A percentile compares a stretch with the other conserved stretches of the same genome.
Conservation (phyloP, 2,329 filamentous ascomycete genomes). For the Pseudogymnoascus sp. region DNA sequence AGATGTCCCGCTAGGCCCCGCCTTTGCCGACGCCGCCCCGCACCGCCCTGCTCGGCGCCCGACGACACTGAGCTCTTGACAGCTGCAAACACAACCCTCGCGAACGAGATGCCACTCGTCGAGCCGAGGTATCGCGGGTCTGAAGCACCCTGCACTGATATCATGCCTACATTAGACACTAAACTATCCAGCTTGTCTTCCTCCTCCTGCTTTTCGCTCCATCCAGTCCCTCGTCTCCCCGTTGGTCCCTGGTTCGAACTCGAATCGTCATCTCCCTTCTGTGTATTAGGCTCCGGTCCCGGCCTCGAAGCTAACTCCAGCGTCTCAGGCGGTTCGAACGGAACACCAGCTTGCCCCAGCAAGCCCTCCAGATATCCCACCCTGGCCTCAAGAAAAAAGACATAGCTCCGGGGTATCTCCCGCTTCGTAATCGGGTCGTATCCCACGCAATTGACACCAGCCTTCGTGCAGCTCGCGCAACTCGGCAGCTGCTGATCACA, state of each 20-base stretch:
- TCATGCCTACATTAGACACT: constrained; percentile 65
- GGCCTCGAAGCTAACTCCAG: constrained; percentile 56
- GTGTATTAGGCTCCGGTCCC: constrained; percentile 24
- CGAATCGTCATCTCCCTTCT: not conserved
- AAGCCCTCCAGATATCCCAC: constrained; percentile 76
- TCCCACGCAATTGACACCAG: constrained; percentile 83
- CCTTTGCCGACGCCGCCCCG: constrained; percentile 30
- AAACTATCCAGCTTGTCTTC: constrained; percentile 58
- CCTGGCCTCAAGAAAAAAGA: constrained; percentile 87
- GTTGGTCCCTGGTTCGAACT: constrained; percentile 12
- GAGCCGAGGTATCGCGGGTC: constrained; percentile 79
- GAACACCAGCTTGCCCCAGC: constrained; percentile 60
- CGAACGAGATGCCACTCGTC: constrained; percentile 88
- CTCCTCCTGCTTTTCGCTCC: constrained; percentile 45
- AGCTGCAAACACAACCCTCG: constrained; percentile 86
- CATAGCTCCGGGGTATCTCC: constrained; percentile 85
- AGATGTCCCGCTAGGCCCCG: constrained; percentile 55
- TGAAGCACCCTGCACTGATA: constrained; percentile 69
- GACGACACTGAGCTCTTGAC: constrained; percentile 70
- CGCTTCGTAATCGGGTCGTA: constrained; percentile 96
- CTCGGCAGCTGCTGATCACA: constrained; percentile 91
- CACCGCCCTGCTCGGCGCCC: constrained; percentile 56
- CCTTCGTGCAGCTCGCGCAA: constrained; percentile 89
- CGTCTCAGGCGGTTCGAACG: constrained; percentile 63
- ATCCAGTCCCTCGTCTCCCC: constrained; percentile 21